These are phyloP conservation scores for Suillus subalutaceus DNA, from an alignment of 768 basidiomycete species.

Conservation along the genomic window DNA sequence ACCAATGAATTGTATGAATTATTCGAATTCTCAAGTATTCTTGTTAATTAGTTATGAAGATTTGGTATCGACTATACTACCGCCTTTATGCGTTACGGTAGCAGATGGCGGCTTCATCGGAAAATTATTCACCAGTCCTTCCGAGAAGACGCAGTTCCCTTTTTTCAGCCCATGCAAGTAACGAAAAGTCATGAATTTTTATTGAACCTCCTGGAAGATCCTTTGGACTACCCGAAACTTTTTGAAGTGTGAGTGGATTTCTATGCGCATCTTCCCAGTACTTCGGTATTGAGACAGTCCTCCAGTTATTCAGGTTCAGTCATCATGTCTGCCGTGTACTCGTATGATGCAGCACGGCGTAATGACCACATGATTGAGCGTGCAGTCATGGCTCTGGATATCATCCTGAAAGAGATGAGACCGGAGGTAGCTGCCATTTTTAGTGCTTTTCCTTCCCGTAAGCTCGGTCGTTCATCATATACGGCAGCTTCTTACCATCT, in stretches of 20 bases:
- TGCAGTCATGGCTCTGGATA: background rate
- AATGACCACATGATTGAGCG: conserved; percentile 6
- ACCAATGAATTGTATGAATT: conserved; percentile 14
- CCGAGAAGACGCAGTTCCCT: conserved; percentile 9
- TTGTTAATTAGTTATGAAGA: background rate
- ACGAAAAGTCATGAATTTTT: conserved; percentile 2
- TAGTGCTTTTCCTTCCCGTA: conserved; percentile 12
- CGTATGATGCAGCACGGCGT: conserved; percentile 11
- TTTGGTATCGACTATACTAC: conserved; percentile 16
- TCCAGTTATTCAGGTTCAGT: conserved; percentile 13
- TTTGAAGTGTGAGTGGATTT: conserved; percentile 6
- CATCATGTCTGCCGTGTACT: conserved; percentile 14
- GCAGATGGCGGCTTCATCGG: conserved; percentile 20
- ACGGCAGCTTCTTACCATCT: conserved; percentile 5
- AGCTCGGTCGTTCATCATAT: conserved; percentile 18
- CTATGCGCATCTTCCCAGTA: background rate
- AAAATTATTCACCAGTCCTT: conserved; percentile 17
- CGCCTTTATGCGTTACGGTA: conserved; percentile 17
- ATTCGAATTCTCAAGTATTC: background rate
- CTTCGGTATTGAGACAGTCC: background rate
- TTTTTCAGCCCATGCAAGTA: conserved; percentile 9
- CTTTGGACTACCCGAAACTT: conserved; percentile 2
- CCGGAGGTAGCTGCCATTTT: conserved; percentile 11
- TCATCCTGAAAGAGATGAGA: conserved; percentile 5
- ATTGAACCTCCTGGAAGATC: conserved; percentile 2